Evolutionary conservation across 352 stramenopile genomes (phyloP).

Genomic region (Pilasporangium apinafurcum): DNA sequence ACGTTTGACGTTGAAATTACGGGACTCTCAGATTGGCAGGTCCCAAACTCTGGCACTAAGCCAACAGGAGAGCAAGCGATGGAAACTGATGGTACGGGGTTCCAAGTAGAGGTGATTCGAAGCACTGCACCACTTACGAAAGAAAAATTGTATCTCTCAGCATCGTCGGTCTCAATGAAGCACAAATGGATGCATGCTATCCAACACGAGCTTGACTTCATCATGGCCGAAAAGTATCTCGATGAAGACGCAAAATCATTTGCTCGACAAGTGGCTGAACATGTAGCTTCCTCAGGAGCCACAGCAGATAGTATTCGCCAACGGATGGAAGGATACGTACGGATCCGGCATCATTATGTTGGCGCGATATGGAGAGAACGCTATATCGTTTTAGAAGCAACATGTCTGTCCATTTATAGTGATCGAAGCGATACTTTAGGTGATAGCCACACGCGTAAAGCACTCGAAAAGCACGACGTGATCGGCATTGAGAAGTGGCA

Average conservation of each 20-base stretch:
- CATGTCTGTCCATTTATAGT: conserved; percentile 21
- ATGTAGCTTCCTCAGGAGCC: conserved; percentile 10
- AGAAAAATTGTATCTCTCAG: conserved; percentile 27
- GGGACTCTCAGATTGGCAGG: conserved; percentile 36
- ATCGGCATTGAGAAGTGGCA: conserved; percentile 46
- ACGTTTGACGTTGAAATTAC: conserved; percentile 30
- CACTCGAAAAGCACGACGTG: conserved; percentile 47
- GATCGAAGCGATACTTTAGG: conserved; percentile 20
- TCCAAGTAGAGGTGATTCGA: conserved; percentile 25
- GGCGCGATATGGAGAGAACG: conserved; percentile 46
- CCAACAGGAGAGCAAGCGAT: no score
- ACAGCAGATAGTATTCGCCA: no score
- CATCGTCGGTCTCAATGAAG: conserved; percentile 22
- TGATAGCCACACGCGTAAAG: conserved; percentile 14
- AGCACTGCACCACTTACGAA: background rate
- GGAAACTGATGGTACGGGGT: conserved; percentile 22
- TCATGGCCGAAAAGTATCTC: conserved; percentile 45
- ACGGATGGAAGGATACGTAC: conserved; percentile 26
- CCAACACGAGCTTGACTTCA: conserved; percentile 55
- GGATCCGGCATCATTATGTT: conserved; percentile 35
- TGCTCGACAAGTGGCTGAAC: conserved; percentile 35
- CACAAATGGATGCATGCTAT: conserved; percentile 45
- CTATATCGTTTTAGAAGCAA: conserved; percentile 30
- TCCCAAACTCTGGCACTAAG: conserved; percentile 3
- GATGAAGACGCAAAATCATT: conserved; percentile 50